Evolutionary conservation across 2,329 filamentous ascomycete species (phyloP), one percentile per base, ranked within the genome.

Genomic region (Pseudocercospora musae): DNA sequence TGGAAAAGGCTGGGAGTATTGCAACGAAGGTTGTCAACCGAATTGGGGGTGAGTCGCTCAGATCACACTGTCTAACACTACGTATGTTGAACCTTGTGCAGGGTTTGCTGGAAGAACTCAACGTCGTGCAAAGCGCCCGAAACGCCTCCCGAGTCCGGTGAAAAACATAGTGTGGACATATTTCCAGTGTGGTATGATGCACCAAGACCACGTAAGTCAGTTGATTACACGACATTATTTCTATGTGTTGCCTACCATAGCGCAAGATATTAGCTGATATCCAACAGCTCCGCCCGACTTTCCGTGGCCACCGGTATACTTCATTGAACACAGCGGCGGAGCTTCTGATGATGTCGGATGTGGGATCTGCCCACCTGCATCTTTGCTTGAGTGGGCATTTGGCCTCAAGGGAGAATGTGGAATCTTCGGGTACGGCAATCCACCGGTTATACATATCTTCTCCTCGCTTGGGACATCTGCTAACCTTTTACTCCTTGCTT

Each of bases 71-170:
- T 37, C 33, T 37, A n/a, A n/a, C 1, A 37, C 33, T 37, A 37
- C 15, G 8, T 37, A 10, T 15, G 11, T 37, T 37, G 33, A 37
- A 13, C n/a, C 33, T 37, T 15, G 13, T 31, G 29, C 21, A 50
- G 44, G 2, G 29, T 61, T n/a, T 67, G 65, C 42, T 67, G 65
- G 65, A 63, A 59, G 44, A 66, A 65, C 50, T 60, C 53, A 15
- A 65, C 65, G 8, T 27, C 57, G 15, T 67, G 62, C 56, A 52
- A 27, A n/a, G 44, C 44, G 13, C 58, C 55, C 9, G 49, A n/a
- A 11, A 56, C 55, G 33, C 56, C 27, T 15, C 50, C 42, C 25
- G 54, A 60, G 3, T 56, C 62, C 21, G 56, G 60, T 27, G 58
- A 62, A 15, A 11, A 49, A 8, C 55, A 58, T n/a, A 23, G 49